Conservation (phyloP, 345 rosid species). For the Dipteronia dyeriana region DNA sequence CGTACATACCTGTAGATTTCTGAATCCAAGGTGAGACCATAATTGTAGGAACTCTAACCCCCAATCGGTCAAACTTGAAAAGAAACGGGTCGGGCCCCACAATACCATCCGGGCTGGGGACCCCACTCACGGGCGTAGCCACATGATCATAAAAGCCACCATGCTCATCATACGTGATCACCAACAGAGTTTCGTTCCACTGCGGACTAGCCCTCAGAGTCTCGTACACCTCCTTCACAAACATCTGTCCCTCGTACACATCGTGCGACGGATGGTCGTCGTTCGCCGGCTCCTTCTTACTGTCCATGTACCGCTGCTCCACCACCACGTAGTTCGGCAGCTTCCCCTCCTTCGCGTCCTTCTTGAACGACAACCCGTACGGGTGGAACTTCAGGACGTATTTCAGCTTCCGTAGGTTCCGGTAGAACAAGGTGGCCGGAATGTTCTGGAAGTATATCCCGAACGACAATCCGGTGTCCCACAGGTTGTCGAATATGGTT, state of each 20-base stretch:
- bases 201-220: constrained; percentile 85
- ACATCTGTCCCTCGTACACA: constrained; percentile 83
- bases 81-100: constrained; percentile 76
- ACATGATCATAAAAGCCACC: constrained; percentile 95
- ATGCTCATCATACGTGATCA: constrained; percentile 93
- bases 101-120: constrained; percentile 89
- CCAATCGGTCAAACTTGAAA: constrained; percentile 70
- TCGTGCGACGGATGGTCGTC: constrained; percentile 98
- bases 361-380: constrained; percentile 51
- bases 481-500: constrained; percentile 76
- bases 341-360: constrained; percentile 58
- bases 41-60: constrained; percentile 87
- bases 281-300: constrained; percentile 50
- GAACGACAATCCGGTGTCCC: constrained; percentile 53
- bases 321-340: constrained; percentile 69
- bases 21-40: constrained; percentile 83
- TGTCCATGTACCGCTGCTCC: constrained; percentile 87
- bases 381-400: constrained; percentile 50
- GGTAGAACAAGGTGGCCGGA: constrained; percentile 76
- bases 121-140: constrained; percentile 72
- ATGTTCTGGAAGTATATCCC: constrained; percentile 87
- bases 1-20: constrained; percentile 61
- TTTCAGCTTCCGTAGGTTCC: constrained; percentile 69
- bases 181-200: constrained; percentile 73
- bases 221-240: constrained; percentile 87